These are phyloP conservation scores for Hibiscus trionum DNA, from an alignment of 345 rosid species.

Conservation along the genomic window DNA sequence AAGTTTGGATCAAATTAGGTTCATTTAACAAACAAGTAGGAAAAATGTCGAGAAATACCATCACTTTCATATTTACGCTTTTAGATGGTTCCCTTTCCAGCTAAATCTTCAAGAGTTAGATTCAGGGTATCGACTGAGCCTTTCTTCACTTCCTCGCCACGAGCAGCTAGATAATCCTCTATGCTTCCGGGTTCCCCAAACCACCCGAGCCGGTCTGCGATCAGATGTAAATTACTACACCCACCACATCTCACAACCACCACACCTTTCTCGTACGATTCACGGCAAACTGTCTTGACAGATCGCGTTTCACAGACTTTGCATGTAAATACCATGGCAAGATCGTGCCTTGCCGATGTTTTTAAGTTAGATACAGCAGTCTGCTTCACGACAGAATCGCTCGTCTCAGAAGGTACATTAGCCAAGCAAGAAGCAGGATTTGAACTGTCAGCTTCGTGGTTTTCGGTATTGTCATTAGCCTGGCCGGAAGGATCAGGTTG, in stretches of 20 bases:
- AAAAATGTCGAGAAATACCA: neutral
- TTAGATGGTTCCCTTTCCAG: slow-evolving; percentile 42
- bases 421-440: slow-evolving; percentile 19
- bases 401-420: slow-evolving; percentile 15
- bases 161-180: slow-evolving; percentile 76
- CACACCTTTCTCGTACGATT: slow-evolving; percentile 79
- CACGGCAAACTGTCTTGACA: slow-evolving; percentile 56
- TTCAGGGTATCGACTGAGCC: slow-evolving; percentile 66
- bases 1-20: neutral
- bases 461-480: slow-evolving; percentile 17
- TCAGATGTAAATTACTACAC: slow-evolving; percentile 79
- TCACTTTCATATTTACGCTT: slow-evolving; percentile 13
- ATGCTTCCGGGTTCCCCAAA: slow-evolving; percentile 81
- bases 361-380: slow-evolving; percentile 45
- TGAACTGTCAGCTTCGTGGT: slow-evolving; percentile 15
- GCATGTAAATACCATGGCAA: slow-evolving; percentile 81
- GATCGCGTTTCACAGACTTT: slow-evolving; percentile 88
- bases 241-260: slow-evolving; percentile 81
- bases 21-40: neutral
- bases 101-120: slow-evolving; percentile 78
- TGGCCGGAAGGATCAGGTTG: slow-evolving; percentile 19
- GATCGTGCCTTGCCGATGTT: slow-evolving; percentile 68
- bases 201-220: slow-evolving; percentile 80
- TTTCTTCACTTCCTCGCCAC: slow-evolving; percentile 71
- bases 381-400: slow-evolving; percentile 27